Evolutionary conservation across 768 basidiomycete species (phyloP).

Genomic region (Collybia nuda): DNA sequence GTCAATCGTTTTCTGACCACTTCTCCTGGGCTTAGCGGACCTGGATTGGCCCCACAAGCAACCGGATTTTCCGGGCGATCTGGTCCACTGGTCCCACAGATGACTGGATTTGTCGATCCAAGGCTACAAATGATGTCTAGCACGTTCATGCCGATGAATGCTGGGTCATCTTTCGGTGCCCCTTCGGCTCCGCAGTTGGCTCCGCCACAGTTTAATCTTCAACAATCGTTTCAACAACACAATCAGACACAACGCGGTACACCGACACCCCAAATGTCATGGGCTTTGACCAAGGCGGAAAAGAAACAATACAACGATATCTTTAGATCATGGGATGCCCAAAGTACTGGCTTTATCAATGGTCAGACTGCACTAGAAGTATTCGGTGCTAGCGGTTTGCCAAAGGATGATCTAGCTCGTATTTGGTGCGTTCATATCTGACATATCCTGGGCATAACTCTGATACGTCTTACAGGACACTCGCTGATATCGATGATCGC

Average conservation of each 20-base stretch:
- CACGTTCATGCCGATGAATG: conserved; percentile 85
- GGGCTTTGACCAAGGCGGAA: conserved; percentile 86
- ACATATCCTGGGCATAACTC: not conserved
- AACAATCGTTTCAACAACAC: conserved; percentile 87
- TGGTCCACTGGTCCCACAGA: conserved; percentile 62
- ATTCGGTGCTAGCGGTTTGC: conserved; percentile 90
- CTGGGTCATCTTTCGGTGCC: conserved; percentile 50
- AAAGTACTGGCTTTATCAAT: conserved; percentile 78
- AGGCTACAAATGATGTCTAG: conserved; percentile 86
- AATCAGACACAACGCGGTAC: conserved; percentile 74
- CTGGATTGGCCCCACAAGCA: conserved; percentile 47
- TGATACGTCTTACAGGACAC: conserved; percentile 56
- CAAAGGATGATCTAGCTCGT: conserved; percentile 85
- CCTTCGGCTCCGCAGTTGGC: conserved; percentile 67
- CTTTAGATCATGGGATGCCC: conserved; percentile 94
- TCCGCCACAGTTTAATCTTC: conserved; percentile 65
- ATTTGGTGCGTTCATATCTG: conserved; percentile 69
- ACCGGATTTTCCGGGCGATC: conserved; percentile 57
- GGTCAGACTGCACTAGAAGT: conserved; percentile 87
- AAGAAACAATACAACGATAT: conserved; percentile 97
- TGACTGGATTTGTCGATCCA: conserved; percentile 82
- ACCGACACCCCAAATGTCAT: conserved; percentile 69
- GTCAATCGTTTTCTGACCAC: conserved; percentile 52
- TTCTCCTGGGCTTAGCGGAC: conserved; percentile 49
- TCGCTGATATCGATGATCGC: conserved; percentile 91